phyloP scores from a whole-genome alignment of 148 eudicot genomes.

The Chenopodium formosanum region DNA sequence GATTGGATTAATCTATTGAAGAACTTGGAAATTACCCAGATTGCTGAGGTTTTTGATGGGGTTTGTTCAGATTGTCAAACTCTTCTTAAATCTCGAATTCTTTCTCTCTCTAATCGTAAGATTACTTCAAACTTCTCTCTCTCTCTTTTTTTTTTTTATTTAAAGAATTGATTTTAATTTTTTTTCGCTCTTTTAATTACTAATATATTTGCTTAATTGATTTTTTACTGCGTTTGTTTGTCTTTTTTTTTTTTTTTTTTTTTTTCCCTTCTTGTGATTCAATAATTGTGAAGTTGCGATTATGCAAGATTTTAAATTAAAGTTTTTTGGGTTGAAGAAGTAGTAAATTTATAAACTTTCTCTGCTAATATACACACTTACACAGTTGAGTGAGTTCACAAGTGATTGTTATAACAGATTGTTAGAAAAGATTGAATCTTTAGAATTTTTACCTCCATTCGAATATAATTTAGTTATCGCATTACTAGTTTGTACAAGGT shows the following conservation, averaged over 20 bases:
- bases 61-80: conserved; percentile 32
- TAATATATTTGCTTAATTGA: neutral
- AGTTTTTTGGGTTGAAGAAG: neutral
- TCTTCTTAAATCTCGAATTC: conserved; percentile 27
- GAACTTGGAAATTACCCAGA: conserved; percentile 24
- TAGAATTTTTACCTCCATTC: neutral
- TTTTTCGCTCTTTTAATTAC: neutral
- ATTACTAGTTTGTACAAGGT: no score
- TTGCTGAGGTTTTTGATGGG: conserved; percentile 25
- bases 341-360: neutral
- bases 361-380: neutral
- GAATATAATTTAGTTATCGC: no score
- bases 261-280: neutral
- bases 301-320: neutral
- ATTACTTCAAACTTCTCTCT: neutral
- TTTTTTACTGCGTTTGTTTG: neutral
- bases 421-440: neutral
- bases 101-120: conserved; percentile 13
- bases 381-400: neutral
- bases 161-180: neutral
- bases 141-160: neutral
- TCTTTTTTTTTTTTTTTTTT: neutral
- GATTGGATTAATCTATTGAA: conserved; percentile 22
- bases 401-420: neutral
- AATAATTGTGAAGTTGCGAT: neutral